phyloP scores from a whole-genome alignment of 257 asterid genomes.

The Solanum neorickii region DNA sequence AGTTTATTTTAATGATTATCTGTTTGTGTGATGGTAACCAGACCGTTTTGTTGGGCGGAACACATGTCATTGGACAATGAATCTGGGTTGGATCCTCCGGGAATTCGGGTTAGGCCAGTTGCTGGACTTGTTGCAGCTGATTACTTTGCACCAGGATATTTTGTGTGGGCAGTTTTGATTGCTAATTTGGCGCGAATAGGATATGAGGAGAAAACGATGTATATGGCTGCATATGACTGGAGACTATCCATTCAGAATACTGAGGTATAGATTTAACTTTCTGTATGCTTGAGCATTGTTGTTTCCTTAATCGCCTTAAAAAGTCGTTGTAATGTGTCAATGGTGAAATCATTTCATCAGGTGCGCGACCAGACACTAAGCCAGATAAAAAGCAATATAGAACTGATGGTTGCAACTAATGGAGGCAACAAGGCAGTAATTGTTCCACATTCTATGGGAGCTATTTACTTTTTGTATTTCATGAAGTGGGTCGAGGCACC shows the following conservation, averaged over 20 bases:
- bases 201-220: slow-evolving; percentile 89
- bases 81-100: slow-evolving; percentile 88
- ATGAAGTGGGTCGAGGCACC: slow-evolving; percentile 97
- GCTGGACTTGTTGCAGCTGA: slow-evolving; percentile 97
- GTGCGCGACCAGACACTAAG: slow-evolving; percentile 73
- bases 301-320: background rate
- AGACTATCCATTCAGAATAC: slow-evolving; percentile 93
- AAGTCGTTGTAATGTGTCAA: background rate
- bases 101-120: slow-evolving; percentile 80
- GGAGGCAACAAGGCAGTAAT: slow-evolving; percentile 74
- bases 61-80: slow-evolving; percentile 93
- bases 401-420: slow-evolving; percentile 64
- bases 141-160: slow-evolving; percentile 90
- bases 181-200: slow-evolving; percentile 86
- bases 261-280: slow-evolving; percentile 33
- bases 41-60: slow-evolving; percentile 95
- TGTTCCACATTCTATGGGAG: slow-evolving; percentile 93
- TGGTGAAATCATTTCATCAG: slow-evolving; percentile 16
- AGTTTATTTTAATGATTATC: background rate
- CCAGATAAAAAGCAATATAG: slow-evolving; percentile 67
- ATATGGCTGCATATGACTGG: slow-evolving; percentile 99
- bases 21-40: slow-evolving; percentile 17
- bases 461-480: slow-evolving; percentile 66
- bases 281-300: background rate
- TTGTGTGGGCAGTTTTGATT: slow-evolving; percentile 95